A percentile compares a stretch with the other conserved stretches of the same genome.
These are phyloP conservation scores for Letharia columbiana DNA, from an alignment of 495 filamentous ascomycete genomes.

Conservation along the genomic window DNA sequence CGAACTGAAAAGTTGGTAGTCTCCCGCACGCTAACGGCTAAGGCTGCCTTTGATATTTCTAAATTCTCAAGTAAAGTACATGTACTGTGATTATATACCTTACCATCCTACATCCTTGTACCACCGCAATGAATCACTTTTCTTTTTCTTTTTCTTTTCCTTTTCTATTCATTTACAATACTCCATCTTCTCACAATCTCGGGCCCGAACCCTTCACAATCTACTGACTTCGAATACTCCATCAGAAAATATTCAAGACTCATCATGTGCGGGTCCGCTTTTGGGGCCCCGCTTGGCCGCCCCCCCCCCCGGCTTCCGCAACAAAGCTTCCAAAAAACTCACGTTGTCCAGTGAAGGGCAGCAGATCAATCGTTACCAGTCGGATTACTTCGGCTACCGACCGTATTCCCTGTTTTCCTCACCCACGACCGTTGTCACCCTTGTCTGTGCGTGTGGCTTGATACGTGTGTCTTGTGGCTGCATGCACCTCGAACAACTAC, in stretches of 20 bases:
- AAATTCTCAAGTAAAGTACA: background rate
- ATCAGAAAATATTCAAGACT: background rate
- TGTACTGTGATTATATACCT: background rate
- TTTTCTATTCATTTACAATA: no score
- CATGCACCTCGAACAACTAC: background rate
- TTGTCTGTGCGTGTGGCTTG: slow-evolving; percentile 18
- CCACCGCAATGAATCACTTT: background rate
- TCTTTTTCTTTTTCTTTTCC: background rate
- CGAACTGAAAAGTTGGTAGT: background rate
- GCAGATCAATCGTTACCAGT: background rate
- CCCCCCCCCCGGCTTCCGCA: background rate
- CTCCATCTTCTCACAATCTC: background rate
- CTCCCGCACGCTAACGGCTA: slow-evolving; percentile 5
- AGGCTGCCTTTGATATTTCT: slow-evolving; percentile 2
- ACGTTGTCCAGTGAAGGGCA: background rate
- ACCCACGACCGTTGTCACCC: slow-evolving; percentile 1
- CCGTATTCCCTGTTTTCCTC: background rate
- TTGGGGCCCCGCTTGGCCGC: background rate
- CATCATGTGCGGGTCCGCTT: background rate
- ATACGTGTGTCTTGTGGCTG: slow-evolving; percentile 6
- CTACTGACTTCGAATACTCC: background rate
- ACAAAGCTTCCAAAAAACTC: background rate
- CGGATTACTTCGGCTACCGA: slow-evolving; percentile 3
- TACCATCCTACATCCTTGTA: background rate
- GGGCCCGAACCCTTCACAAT: background rate